Evolutionary conservation across 257 asterid species (phyloP).

Genomic region (Plectranthus barbatus): DNA sequence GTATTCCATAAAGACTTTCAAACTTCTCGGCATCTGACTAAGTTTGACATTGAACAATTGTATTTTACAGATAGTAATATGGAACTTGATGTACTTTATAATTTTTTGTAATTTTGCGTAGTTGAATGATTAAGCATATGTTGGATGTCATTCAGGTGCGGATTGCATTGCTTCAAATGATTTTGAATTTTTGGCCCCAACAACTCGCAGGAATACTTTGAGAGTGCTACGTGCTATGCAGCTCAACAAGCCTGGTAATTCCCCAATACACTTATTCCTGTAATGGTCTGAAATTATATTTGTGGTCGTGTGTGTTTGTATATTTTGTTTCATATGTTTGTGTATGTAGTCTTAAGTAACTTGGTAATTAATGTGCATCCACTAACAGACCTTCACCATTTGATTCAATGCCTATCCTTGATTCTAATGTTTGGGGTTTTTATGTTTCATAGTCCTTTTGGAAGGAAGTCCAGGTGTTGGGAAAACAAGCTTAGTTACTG

Average conservation of each 20-base stretch:
- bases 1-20: background rate
- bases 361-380: background rate
- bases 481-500: conserved; percentile 83
- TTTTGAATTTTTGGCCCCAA: conserved; percentile 81
- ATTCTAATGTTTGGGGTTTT: conserved; percentile 25
- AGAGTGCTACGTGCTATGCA: conserved; percentile 98
- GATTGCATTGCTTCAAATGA: conserved; percentile 34
- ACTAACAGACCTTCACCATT: background rate
- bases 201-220: conserved; percentile 76
- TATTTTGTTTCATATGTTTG: background rate
- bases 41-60: too few relatives aligned
- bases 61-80: background rate
- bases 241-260: conserved; percentile 85
- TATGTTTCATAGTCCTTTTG: conserved; percentile 53
- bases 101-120: background rate
- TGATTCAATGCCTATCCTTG: background rate
- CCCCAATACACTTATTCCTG: background rate
- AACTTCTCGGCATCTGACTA: background rate
- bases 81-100: background rate
- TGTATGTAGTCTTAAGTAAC: background rate
- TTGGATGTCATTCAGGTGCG: conserved; percentile 38
- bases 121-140: background rate
- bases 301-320: background rate
- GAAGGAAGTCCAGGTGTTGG: conserved; percentile 99
- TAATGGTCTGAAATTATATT: background rate